Conservation (phyloP, 352 stramenopile species). For the Phytophthora cryptogea region DNA sequence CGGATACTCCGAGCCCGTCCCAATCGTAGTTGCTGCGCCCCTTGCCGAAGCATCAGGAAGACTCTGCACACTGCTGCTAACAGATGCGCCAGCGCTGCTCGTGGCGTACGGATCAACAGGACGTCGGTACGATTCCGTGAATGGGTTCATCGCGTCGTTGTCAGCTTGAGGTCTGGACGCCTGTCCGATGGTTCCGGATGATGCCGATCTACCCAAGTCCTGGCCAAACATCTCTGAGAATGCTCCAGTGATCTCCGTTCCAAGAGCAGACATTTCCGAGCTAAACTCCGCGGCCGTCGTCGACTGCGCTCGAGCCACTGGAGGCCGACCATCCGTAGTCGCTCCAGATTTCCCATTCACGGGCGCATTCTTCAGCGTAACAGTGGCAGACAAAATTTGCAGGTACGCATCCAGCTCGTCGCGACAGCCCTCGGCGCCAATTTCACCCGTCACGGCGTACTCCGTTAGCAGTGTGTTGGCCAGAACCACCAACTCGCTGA, state of each 20-base stretch:
- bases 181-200: constrained; percentile 9
- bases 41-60: constrained; percentile 16
- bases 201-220: constrained; percentile 11
- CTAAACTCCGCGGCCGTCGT: constrained; percentile 31
- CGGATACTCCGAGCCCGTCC: constrained; percentile 13
- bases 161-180: constrained; percentile 33
- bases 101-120: constrained; percentile 34
- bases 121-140: constrained; percentile 53
- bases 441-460: constrained; percentile 65
- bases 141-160: constrained; percentile 76
- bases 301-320: constrained; percentile 11
- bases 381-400: constrained; percentile 58
- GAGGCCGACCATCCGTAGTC: constrained; percentile 5
- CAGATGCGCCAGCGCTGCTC: constrained; percentile 26
- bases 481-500: constrained; percentile 82
- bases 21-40: constrained; percentile 4
- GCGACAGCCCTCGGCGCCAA: constrained; percentile 57
- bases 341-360: constrained; percentile 13
- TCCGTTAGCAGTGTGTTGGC: constrained; percentile 76
- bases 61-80: constrained; percentile 28
- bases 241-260: constrained; percentile 32
- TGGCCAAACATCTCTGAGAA: constrained; percentile 39
- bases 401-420: constrained; percentile 74
- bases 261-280: constrained; percentile 34
- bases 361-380: constrained; percentile 62